Conservation (phyloP, 2,329 filamentous ascomycete genomes). For the Aspergillus intermedius region DNA sequence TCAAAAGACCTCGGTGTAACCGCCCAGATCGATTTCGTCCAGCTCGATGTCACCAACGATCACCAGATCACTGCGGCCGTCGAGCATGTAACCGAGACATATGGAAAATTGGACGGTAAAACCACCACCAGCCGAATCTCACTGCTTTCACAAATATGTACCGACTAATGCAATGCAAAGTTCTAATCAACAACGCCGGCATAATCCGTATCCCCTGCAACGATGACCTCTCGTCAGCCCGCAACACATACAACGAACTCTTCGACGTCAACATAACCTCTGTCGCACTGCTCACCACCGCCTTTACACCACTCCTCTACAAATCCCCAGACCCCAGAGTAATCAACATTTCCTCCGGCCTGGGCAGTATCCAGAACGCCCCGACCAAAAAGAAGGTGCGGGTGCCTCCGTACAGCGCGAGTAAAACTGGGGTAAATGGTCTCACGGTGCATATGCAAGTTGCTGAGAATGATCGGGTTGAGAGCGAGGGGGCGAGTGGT, state of each 20-base stretch:
- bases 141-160: background rate
- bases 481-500: slow-evolving; percentile 1
- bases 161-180: slow-evolving; percentile 1
- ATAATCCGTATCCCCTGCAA: slow-evolving; percentile 20
- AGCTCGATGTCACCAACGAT: slow-evolving; percentile 24
- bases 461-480: slow-evolving; percentile 11
- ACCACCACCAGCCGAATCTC: background rate
- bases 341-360: slow-evolving; percentile 29
- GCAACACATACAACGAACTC: slow-evolving; percentile 25
- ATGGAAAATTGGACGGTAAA: slow-evolving; percentile 23
- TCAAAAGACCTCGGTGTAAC: slow-evolving; percentile 13
- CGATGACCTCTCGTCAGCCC: slow-evolving; percentile 18
- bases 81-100: slow-evolving; percentile 13
- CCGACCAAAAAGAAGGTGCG: slow-evolving; percentile 15
- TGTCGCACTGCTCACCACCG: slow-evolving; percentile 29
- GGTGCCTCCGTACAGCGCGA: slow-evolving; percentile 29
- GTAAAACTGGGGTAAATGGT: slow-evolving; percentile 34
- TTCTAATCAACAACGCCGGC: slow-evolving; percentile 38
- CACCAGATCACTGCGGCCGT: slow-evolving; percentile 15
- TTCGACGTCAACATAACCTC: slow-evolving; percentile 43
- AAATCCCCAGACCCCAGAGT: slow-evolving; percentile 19
- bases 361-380: slow-evolving; percentile 18
- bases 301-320: slow-evolving; percentile 24
- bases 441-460: slow-evolving; percentile 25
- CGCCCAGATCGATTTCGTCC: slow-evolving; percentile 16